phyloP scores from a whole-genome alignment of 2,329 filamentous ascomycete species.

The Elsinoe necatrix region DNA sequence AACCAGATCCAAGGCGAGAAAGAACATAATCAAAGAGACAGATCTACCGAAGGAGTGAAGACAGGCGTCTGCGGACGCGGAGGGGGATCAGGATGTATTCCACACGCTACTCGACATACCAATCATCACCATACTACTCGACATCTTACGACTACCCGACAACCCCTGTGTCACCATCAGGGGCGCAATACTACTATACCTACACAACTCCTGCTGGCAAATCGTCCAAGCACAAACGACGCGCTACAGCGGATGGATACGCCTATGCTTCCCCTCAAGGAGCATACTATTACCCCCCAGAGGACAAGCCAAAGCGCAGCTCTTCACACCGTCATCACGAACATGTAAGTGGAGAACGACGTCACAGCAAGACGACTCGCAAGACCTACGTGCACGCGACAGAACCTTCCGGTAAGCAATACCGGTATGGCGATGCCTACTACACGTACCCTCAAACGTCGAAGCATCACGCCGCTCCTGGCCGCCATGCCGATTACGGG shows the following conservation, averaged over 20 bases:
- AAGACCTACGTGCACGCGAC: conserved; percentile 8
- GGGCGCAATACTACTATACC: conserved; percentile 43
- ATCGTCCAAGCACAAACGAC: conserved; percentile 47
- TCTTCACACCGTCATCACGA: conserved; percentile 47
- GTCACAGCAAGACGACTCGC: conserved; percentile 32
- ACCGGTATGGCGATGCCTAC: conserved; percentile 24
- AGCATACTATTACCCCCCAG: conserved; percentile 26
- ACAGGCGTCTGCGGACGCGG: conserved; percentile 13
- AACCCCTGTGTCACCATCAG: conserved; percentile 43
- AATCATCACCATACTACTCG: conserved; percentile 39
- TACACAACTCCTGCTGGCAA: conserved; percentile 41
- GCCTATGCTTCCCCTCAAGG: conserved; percentile 38
- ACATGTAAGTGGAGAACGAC: conserved; percentile 57
- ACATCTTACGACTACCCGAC: conserved; percentile 41
- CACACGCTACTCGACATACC: conserved; percentile 12
- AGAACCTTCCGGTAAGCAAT: conserved; percentile 25
- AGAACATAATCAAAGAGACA: conserved; percentile 4
- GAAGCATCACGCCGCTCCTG: conserved; percentile 49
- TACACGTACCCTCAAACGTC: conserved; percentile 42
- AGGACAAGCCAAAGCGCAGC: conserved; percentile 13
- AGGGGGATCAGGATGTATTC: conserved; percentile 13
- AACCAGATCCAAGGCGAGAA: conserved; percentile 11
- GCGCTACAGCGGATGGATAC: conserved; percentile 45
- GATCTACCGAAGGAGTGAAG: background rate
- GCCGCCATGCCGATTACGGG: conserved; percentile 44